A percentile compares a stretch with the other conserved stretches of the same genome.
Evolutionary conservation across 345 rosid species (phyloP).

Genomic region (Boechera divaricarpa): DNA sequence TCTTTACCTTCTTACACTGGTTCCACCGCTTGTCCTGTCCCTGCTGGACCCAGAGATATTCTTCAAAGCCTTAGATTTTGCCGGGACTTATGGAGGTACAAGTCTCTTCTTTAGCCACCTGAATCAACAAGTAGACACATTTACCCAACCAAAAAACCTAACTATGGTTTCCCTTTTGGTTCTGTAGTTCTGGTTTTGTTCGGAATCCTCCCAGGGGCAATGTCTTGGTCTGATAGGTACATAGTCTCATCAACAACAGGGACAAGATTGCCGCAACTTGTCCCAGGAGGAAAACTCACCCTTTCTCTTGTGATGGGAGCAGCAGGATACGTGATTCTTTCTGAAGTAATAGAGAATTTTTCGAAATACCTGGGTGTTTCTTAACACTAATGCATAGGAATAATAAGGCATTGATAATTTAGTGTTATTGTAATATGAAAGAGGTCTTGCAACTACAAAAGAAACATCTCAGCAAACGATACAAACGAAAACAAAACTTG

Average conservation of each 20-base stretch:
- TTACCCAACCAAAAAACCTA: neutral
- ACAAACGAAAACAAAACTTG: slow-evolving; percentile 30
- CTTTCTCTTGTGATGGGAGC: slow-evolving; percentile 66
- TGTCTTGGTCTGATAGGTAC: slow-evolving; percentile 95
- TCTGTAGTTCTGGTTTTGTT: slow-evolving; percentile 71
- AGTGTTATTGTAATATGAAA: slow-evolving; percentile 29
- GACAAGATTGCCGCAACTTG: slow-evolving; percentile 50
- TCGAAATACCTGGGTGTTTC: neutral
- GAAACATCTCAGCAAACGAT: slow-evolving; percentile 1
- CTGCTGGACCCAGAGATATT: slow-evolving; percentile 89
- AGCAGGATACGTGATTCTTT: slow-evolving; percentile 65
- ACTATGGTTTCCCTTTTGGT: neutral
- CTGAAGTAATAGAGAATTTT: slow-evolving; percentile 52
- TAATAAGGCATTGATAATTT: neutral
- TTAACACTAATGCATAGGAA: neutral
- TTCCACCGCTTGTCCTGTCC: slow-evolving; percentile 77
- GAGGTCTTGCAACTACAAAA: slow-evolving; percentile 30
- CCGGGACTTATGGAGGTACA: slow-evolving; percentile 93
- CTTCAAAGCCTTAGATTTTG: slow-evolving; percentile 92
- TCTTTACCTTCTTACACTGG: slow-evolving; percentile 70
- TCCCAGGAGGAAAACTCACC: slow-evolving; percentile 78
- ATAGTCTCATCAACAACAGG: slow-evolving; percentile 48
- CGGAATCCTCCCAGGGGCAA: slow-evolving; percentile 88
- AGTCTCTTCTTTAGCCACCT: slow-evolving; percentile 16
- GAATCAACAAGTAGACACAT: neutral